Conservation (phyloP, 768 basidiomycete genomes). For the Mycena polygramma region DNA sequence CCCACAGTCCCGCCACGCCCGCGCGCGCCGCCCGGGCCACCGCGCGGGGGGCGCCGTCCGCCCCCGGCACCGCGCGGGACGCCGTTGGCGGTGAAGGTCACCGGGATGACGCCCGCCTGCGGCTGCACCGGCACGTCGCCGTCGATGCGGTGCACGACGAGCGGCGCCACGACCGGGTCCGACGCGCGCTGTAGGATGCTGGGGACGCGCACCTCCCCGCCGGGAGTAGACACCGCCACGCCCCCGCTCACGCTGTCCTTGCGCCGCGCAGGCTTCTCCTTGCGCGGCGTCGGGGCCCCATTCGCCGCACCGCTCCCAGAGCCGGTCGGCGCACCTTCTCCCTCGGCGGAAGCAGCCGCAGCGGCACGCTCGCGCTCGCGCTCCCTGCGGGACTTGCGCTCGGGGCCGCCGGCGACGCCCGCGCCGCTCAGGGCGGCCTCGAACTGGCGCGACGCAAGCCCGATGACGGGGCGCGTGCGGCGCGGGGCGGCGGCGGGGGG, state of each 20-base stretch:
- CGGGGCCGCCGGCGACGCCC: constrained; percentile 47
- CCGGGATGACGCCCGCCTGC: constrained; percentile 31
- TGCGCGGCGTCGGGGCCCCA: neutral
- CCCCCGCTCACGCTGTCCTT: constrained; percentile 35
- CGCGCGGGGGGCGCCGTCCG: constrained; percentile 4
- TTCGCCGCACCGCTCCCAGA: neutral
- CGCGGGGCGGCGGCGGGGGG: constrained; percentile 28
- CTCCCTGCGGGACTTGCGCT: constrained; percentile 38
- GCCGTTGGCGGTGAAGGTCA: constrained; percentile 11
- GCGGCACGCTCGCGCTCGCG: constrained; percentile 34
- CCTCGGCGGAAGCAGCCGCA: constrained; percentile 11
- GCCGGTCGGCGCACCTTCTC: neutral
- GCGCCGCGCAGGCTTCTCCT: constrained; percentile 31
- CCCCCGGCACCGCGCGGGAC: constrained; percentile 4
- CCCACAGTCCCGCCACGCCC: constrained; percentile 26
- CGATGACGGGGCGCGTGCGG: constrained; percentile 58
- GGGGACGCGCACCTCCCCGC: constrained; percentile 27
- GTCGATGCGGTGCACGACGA: constrained; percentile 34
- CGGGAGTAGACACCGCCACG: constrained; percentile 11
- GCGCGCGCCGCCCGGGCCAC: neutral
- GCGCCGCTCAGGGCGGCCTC: constrained; percentile 65
- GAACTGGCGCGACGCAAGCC: constrained; percentile 62
- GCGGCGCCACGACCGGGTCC: constrained; percentile 21
- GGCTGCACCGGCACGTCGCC: constrained; percentile 31
- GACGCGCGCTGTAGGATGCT: constrained; percentile 30